Evolutionary conservation across 352 stramenopile species (phyloP), one percentile per base, ranked within the genome.

Genomic region (Pythium grandisporangium): DNA sequence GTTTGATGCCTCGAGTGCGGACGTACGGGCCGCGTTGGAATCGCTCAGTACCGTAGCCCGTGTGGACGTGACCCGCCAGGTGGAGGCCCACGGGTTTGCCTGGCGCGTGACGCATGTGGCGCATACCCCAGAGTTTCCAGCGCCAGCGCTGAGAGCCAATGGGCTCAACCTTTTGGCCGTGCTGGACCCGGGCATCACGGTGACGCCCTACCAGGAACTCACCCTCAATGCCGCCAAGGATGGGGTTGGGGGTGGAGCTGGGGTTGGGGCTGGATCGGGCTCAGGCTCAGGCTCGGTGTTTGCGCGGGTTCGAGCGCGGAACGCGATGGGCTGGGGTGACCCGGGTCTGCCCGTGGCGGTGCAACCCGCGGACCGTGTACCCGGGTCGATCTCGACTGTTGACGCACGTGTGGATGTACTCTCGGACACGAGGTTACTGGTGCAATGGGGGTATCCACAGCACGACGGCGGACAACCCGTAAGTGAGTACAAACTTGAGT

Each of bases 11-110:
- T 79, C 60, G 13, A 76, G 92, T 23, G 57, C 71, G 24, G 93
- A 97, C 42, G 69, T 98, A 25, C 96, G 98, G 63, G 74, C 83
- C 26, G 94, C 86, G 6, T 63, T 99, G 2, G 89, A 98, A 55
- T 62, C 70, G 12, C 65, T 99, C 14, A 78, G 66, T 12, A 76
- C 79, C 16, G 70, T 97, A 14, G 79, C 82, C 37, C 95, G 78
- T 30, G 88, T 96, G 3, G 79, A 97, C 24, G 93, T 98, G 6
- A 62, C 63, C 13, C 66, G 87, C 12, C 53, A 58, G 32, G 70
- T 95, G 4, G 78, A 84, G 37, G 76, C 88, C 50, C 53, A 96
- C 55, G 86, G 92, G 39, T 96, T 70, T 51, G 71, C 90, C 37
- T 97, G 94, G 94, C 69, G 84, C 21, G 56, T 98, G 16, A 97